Evolutionary conservation across 371 early-diverging fungal species (phyloP).

Genomic region (Syncephalastrum monosporum): DNA sequence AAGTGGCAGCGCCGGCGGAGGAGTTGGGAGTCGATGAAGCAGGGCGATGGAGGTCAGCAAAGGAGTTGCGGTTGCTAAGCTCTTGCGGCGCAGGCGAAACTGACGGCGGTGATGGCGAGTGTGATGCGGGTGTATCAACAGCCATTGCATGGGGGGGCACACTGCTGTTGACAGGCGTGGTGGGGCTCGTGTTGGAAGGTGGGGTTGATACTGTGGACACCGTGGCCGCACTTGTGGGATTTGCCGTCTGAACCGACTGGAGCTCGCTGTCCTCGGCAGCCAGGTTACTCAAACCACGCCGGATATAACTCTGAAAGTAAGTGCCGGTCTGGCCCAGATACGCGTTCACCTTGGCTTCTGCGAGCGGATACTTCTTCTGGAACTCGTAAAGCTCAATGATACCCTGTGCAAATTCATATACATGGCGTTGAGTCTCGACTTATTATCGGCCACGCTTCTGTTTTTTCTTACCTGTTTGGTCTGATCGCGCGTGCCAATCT

Average conservation of each 20-base stretch:
- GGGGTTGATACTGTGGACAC: background rate
- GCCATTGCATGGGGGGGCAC: too few relatives aligned
- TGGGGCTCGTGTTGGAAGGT: background rate
- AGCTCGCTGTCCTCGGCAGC: slow-evolving; percentile 58
- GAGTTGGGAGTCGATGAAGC: too few relatives aligned
- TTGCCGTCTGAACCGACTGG: slow-evolving; percentile 6
- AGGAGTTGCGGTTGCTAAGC: background rate
- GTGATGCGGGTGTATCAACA: too few relatives aligned
- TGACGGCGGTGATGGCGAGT: too few relatives aligned
- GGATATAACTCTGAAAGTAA: slow-evolving; percentile 81
- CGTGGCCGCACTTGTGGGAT: background rate
- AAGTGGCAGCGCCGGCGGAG: too few relatives aligned
- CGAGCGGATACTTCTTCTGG: slow-evolving; percentile 66
- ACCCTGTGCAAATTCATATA: slow-evolving; percentile 41
- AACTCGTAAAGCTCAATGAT: slow-evolving; percentile 76
- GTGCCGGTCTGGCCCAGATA: slow-evolving; percentile 63
- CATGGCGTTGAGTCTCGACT: background rate
- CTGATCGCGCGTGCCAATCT: slow-evolving; percentile 71
- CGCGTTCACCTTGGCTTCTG: slow-evolving; percentile 62
- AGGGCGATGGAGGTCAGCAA: too few relatives aligned
- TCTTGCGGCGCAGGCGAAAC: too few relatives aligned
- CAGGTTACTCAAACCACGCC: slow-evolving; percentile 62
- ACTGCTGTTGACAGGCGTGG: background rate
- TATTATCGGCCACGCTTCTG: background rate
- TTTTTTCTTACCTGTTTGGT: slow-evolving; percentile 60